phyloP scores from a whole-genome alignment of 208 protist genomes.

The Crithidia sp. region DNA sequence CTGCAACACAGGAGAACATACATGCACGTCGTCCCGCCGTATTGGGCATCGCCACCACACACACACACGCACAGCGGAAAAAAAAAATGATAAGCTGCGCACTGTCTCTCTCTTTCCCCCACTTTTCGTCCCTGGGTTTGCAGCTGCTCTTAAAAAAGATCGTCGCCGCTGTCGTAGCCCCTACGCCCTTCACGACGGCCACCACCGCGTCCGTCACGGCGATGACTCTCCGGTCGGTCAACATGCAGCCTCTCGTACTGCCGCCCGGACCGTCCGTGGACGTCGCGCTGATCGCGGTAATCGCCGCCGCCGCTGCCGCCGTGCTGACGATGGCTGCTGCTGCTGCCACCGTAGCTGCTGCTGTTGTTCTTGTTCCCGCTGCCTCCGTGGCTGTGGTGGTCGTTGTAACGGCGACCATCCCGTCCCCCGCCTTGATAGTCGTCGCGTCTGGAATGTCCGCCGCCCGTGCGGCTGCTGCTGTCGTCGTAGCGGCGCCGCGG shows the following conservation, averaged over 20 bases:
- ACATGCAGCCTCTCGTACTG: not conserved
- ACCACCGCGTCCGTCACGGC: constrained; percentile 3
- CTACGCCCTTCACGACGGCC: constrained; percentile 14
- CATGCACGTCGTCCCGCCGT: too few species aligned
- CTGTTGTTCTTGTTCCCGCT: constrained; percentile 13
- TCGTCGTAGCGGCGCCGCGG: not conserved
- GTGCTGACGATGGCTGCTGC: not conserved
- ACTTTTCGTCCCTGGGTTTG: constrained; percentile 3
- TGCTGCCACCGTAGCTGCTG: constrained; percentile 11
- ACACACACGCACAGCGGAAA: not conserved
- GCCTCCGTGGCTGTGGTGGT: not conserved
- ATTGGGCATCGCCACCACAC: too few species aligned
- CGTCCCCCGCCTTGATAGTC: too few species aligned
- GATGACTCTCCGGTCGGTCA: constrained; percentile 1
- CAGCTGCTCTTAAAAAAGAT: constrained; percentile 42
- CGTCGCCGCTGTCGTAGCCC: constrained; percentile 35
- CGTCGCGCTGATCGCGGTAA: not conserved
- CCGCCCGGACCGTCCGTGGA: not conserved
- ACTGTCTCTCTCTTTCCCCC: constrained; percentile 20
- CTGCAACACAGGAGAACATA: too few species aligned
- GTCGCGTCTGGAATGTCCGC: too few species aligned
- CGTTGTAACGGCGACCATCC: not conserved
- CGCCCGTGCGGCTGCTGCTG: too few species aligned
- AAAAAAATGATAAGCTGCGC: constrained; percentile 5
- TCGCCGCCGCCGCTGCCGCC: not conserved